A percentile compares a stretch with the other conserved stretches of the same genome.
These are phyloP conservation scores for Zasmidium citrigriseum DNA, from an alignment of 2,329 filamentous ascomycete genomes.

Conservation along the genomic window DNA sequence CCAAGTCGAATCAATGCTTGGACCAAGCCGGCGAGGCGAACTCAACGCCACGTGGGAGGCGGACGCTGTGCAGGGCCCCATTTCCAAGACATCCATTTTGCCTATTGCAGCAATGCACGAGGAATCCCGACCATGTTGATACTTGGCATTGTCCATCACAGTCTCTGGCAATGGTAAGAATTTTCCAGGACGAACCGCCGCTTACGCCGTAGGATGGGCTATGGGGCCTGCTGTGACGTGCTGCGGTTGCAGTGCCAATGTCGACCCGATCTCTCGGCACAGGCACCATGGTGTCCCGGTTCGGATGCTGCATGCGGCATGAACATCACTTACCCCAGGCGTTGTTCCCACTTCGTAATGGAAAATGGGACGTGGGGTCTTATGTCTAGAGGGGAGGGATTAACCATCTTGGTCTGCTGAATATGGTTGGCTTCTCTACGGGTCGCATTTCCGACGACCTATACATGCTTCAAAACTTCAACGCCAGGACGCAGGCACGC, in stretches of 20 bases:
- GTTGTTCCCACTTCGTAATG: not conserved
- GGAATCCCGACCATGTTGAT: not conserved
- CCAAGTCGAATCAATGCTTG: not conserved
- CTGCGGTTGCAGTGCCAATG: not conserved
- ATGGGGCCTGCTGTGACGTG: not conserved
- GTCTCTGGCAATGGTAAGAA: conserved; percentile 5
- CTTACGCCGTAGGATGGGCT: not conserved
- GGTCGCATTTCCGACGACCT: too few species aligned
- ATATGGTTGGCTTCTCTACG: too few species aligned
- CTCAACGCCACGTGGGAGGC: not conserved
- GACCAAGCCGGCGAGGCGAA: not conserved
- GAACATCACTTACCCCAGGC: not conserved
- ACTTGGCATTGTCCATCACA: conserved; percentile 13
- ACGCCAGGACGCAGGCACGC: too few species aligned
- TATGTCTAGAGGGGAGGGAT: too few species aligned
- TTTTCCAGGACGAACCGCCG: not conserved
- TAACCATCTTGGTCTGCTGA: too few species aligned
- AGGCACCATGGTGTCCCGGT: not conserved
- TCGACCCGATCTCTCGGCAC: not conserved
- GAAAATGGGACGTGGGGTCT: not conserved
- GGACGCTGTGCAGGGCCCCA: not conserved
- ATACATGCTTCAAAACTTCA: too few species aligned
- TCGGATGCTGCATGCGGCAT: not conserved
- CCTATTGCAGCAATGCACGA: not conserved
- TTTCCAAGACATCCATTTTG: not conserved